Conservation (phyloP, 495 filamentous ascomycete genomes). For the Penicillium pancosmium region DNA sequence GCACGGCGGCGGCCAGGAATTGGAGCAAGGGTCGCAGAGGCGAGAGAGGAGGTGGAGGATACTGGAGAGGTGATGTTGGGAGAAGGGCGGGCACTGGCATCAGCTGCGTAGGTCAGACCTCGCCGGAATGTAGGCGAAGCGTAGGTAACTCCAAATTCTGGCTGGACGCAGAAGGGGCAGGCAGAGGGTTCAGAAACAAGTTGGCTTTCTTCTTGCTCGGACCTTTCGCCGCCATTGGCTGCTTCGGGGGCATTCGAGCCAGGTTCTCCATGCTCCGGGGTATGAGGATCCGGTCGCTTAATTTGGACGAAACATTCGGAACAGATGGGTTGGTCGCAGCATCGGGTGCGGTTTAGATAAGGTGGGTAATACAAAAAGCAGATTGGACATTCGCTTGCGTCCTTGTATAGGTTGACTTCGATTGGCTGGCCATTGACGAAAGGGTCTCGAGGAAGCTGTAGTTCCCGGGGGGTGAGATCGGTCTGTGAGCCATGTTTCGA, state of each 20-base stretch:
- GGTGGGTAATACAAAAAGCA: constrained; percentile 96
- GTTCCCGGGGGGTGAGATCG: constrained; percentile 75
- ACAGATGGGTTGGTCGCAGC: constrained; percentile 96
- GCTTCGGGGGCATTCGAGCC: constrained; percentile 47
- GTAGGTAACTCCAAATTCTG: constrained; percentile 94
- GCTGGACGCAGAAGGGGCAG: constrained; percentile 93
- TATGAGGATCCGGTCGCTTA: constrained; percentile 93
- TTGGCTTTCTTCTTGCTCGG: constrained; percentile 58
- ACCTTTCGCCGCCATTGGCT: constrained; percentile 39
- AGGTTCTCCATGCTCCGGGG: constrained; percentile 77
- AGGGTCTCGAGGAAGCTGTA: constrained; percentile 78
- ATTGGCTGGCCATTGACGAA: constrained; percentile 90
- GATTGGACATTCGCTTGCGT: constrained; percentile 88
- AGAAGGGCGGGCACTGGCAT: constrained; percentile 43
- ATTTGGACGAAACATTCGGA: constrained; percentile 99
- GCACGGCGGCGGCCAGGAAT: constrained; percentile 62
- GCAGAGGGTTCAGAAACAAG: constrained; percentile 89
- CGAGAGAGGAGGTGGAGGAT: constrained; percentile 61
- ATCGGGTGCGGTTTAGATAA: constrained; percentile 92
- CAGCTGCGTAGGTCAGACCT: constrained; percentile 70
- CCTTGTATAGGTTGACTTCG: constrained; percentile 91
- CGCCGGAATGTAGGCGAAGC: constrained; percentile 85
- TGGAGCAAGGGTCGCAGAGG: constrained; percentile 39
- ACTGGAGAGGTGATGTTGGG: constrained; percentile 66
- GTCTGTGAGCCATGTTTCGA: constrained; percentile 67